Percentiles rank a stretch among this genome's conserved stretches.
Conservation (phyloP, 768 basidiomycete species). For the Termitomyces bulborhizus region DNA sequence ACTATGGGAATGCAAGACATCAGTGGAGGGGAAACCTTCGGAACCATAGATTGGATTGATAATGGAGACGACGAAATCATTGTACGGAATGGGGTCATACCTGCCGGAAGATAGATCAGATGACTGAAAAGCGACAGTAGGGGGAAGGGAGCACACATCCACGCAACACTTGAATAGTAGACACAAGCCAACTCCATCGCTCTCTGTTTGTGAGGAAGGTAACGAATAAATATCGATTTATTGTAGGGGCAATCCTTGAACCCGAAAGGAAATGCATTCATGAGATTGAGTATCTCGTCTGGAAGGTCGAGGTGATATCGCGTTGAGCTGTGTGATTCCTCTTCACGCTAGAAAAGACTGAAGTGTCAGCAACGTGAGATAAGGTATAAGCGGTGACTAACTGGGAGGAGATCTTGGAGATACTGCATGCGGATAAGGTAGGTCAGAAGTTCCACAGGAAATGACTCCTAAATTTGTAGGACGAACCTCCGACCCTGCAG, state of each 20-base stretch:
- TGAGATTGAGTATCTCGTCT: constrained; percentile 35
- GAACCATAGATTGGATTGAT: constrained; percentile 37
- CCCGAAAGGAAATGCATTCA: constrained; percentile 45
- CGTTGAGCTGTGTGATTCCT: constrained; percentile 8
- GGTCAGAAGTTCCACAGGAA: neutral
- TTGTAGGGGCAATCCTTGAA: constrained; percentile 30
- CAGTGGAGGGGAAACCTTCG: constrained; percentile 23
- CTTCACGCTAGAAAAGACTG: constrained; percentile 13
- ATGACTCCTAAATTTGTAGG: neutral
- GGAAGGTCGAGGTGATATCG: constrained; percentile 30
- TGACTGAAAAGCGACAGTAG: neutral
- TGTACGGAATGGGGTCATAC: constrained; percentile 36
- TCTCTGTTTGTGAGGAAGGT: constrained; percentile 32
- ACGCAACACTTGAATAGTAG: constrained; percentile 39
- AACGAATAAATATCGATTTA: constrained; percentile 31
- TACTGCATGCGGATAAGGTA: constrained; percentile 20
- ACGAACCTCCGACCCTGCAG: constrained; percentile 42
- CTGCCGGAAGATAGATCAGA: constrained; percentile 19
- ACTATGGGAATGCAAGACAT: constrained; percentile 36
- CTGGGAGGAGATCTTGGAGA: constrained; percentile 32
- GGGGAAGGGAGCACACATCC: constrained; percentile 32
- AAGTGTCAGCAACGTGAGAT: neutral
- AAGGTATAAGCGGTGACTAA: constrained; percentile 10
- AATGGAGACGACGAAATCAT: constrained; percentile 35
- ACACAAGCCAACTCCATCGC: constrained; percentile 34